Conservation (phyloP, 345 rosid species). For the Euphorbia peplus region DNA sequence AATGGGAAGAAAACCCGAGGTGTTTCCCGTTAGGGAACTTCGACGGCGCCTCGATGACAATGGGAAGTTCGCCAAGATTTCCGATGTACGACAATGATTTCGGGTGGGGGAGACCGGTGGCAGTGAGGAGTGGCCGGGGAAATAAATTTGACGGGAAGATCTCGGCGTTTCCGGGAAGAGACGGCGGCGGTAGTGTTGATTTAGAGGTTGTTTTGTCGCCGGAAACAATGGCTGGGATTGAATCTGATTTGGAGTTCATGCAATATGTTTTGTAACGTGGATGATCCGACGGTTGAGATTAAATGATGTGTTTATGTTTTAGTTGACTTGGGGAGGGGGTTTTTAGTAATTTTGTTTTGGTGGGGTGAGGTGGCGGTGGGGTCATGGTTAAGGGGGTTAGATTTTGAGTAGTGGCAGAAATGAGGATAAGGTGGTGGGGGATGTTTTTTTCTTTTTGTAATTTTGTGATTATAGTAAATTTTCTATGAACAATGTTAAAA, state of each 20-base stretch:
- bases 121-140: conserved; percentile 75
- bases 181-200: conserved; percentile 72
- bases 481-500: not conserved
- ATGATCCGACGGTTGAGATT: not conserved
- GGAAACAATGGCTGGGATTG: conserved; percentile 74
- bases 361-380: not conserved
- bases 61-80: conserved; percentile 91
- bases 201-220: conserved; percentile 83
- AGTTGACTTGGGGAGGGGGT: no score
- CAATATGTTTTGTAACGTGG: conserved; percentile 40
- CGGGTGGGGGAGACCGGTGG: conserved; percentile 94
- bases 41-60: conserved; percentile 80
- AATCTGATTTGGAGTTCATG: conserved; percentile 73
- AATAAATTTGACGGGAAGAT: conserved; percentile 97
- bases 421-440: conserved; percentile 6
- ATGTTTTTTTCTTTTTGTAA: not conserved
- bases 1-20: conserved; percentile 77
- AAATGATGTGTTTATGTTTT: not conserved
- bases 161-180: conserved; percentile 90
- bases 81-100: conserved; percentile 96
- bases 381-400: not conserved
- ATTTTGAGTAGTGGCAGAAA: not conserved
- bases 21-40: conserved; percentile 84
- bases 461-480: not conserved
- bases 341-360: not conserved